These are phyloP conservation scores for Capsicum chinense DNA, from an alignment of 257 asterid species.

Conservation along the genomic window DNA sequence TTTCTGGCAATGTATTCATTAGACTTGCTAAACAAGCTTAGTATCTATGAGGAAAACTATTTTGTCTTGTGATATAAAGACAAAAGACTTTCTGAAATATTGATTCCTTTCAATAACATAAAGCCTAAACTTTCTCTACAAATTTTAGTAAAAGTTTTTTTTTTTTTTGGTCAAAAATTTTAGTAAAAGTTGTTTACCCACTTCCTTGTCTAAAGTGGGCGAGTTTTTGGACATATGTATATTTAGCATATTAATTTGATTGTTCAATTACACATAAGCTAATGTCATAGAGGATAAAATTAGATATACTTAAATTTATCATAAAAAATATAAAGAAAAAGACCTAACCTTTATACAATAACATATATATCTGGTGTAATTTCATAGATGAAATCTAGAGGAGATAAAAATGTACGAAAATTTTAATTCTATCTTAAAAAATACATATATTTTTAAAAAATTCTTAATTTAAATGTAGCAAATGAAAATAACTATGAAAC, in stretches of 20 bases:
- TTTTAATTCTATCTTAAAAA: too few relatives aligned
- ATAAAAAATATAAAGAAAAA: background rate
- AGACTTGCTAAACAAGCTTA: background rate
- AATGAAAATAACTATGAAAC: too few relatives aligned
- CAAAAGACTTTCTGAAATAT: slow-evolving; percentile 29
- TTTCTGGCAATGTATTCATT: background rate
- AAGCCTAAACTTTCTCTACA: background rate
- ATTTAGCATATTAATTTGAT: background rate
- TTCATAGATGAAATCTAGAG: too few relatives aligned
- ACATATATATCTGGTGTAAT: too few relatives aligned
- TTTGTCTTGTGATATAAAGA: slow-evolving; percentile 27
- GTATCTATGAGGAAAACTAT: slow-evolving; percentile 18
- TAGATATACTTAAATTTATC: background rate
- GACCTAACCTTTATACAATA: background rate
- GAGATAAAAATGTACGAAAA: too few relatives aligned
- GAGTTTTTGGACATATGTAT: slow-evolving; percentile 13
- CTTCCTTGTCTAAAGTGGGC: slow-evolving; percentile 4
- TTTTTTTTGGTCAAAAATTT: background rate
- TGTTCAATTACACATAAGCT: background rate
- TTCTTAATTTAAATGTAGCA: too few relatives aligned
- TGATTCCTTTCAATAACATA: slow-evolving; percentile 17
- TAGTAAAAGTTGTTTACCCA: slow-evolving; percentile 18
- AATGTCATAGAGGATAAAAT: background rate
- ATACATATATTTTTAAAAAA: too few relatives aligned
- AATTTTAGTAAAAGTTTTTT: slow-evolving; percentile 11